Conservation (phyloP, 1,139 yeast species). For the Debaryomyces singareniensis region DNA sequence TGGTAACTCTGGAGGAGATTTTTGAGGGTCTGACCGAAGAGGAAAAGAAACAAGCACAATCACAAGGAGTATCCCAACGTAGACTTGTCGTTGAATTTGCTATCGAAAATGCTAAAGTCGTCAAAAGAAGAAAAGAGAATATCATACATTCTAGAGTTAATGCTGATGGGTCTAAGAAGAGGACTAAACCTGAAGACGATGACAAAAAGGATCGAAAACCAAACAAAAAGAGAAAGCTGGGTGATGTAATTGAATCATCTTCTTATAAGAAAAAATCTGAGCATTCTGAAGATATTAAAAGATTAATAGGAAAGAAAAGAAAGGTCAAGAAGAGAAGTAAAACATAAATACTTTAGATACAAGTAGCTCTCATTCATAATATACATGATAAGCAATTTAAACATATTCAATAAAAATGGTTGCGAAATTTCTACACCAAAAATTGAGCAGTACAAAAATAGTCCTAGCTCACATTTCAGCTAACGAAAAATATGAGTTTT, state of each 20-base stretch:
- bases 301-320: conserved; percentile 63
- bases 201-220: too few relatives aligned
- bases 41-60: conserved; percentile 47
- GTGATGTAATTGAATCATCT: not conserved
- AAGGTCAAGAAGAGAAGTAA: conserved; percentile 49
- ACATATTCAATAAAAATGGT: too few relatives aligned
- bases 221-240: conserved; percentile 13
- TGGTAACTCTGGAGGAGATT: conserved; percentile 66
- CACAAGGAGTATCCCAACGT: conserved; percentile 57
- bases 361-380: too few relatives aligned
- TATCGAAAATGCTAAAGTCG: conserved; percentile 87
- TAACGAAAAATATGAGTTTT: too few relatives aligned
- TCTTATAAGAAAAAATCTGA: conserved; percentile 3
- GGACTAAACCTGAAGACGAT: conserved; percentile 12
- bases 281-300: conserved; percentile 49
- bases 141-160: conserved; percentile 41
- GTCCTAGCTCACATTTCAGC: too few relatives aligned
- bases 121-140: conserved; percentile 80
- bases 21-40: conserved; percentile 68
- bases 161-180: conserved; percentile 11
- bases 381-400: too few relatives aligned
- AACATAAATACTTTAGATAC: not conserved
- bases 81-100: conserved; percentile 93
- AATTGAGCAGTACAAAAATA: too few relatives aligned
- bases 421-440: too few relatives aligned